phyloP scores from a whole-genome alignment of 352 stramenopile genomes.

The Pythium phragmiticola region DNA sequence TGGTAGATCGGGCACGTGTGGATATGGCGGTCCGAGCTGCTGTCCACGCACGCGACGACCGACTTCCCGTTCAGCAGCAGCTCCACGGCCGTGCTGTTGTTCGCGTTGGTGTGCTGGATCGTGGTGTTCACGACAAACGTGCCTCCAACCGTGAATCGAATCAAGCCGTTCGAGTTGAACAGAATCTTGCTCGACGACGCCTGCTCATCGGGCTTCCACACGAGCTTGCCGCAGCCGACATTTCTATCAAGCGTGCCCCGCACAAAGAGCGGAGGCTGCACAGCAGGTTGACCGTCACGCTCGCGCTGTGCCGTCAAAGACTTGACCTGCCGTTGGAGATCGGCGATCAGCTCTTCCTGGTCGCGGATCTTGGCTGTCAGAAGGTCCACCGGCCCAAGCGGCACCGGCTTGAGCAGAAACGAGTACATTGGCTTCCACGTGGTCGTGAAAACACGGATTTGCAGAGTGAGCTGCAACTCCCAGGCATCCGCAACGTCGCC shows the following conservation, averaged over 20 bases:
- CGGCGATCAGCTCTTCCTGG: conserved; percentile 16
- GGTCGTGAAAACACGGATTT: conserved; percentile 10
- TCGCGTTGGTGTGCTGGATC: conserved; percentile 10
- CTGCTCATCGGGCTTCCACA: conserved; percentile 2
- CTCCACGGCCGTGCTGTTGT: conserved; percentile 12
- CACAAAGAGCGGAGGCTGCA: neutral
- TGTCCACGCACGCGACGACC: conserved; percentile 9
- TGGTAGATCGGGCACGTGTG: conserved; percentile 12
- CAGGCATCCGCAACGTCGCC: neutral
- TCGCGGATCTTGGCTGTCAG: conserved; percentile 17
- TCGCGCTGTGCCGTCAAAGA: neutral
- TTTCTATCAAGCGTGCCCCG: neutral
- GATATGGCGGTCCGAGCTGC: conserved; percentile 3
- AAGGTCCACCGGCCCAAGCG: conserved; percentile 10
- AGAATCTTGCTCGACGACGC: neutral
- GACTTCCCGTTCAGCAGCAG: conserved; percentile 6
- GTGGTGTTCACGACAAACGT: conserved; percentile 11
- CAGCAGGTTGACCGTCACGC: neutral
- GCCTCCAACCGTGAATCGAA: conserved; percentile 3
- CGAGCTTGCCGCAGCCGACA: neutral
- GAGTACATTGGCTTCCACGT: conserved; percentile 15
- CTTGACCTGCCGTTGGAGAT: neutral
- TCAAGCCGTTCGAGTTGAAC: neutral
- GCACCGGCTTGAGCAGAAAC: conserved; percentile 13
- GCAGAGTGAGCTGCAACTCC: conserved; percentile 7